A percentile compares a stretch with the other conserved stretches of the same genome.
phyloP scores from a whole-genome alignment of 768 basidiomycete genomes.

The Xerocomellus dryophilus region DNA sequence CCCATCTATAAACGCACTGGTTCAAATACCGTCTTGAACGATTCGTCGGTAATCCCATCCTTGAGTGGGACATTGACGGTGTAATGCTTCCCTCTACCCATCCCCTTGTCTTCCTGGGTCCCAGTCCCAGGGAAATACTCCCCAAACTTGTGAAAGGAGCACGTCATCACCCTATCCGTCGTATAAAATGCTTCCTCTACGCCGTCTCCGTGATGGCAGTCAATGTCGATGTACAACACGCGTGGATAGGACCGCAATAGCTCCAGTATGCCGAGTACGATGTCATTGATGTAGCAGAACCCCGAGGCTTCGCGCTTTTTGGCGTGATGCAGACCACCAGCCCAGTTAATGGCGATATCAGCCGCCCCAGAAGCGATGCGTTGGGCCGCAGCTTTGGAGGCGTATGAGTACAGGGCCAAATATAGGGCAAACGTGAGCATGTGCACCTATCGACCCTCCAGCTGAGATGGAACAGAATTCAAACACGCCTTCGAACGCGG shows the following conservation, averaged over 20 bases:
- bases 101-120: slow-evolving; percentile 80
- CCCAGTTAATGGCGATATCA: slow-evolving; percentile 92
- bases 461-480: slow-evolving; percentile 98
- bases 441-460: slow-evolving; percentile 86
- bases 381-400: slow-evolving; percentile 66
- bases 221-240: slow-evolving; percentile 96
- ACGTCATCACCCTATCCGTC: slow-evolving; percentile 95
- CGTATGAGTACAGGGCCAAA: not conserved
- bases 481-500: slow-evolving; percentile 92
- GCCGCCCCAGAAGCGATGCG: slow-evolving; percentile 75
- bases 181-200: slow-evolving; percentile 99
- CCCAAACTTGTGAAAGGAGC: slow-evolving; percentile 95
- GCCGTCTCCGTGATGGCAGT: slow-evolving; percentile 97
- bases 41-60: slow-evolving; percentile 91
- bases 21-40: slow-evolving; percentile 85
- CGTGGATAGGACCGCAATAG: slow-evolving; percentile 81
- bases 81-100: slow-evolving; percentile 82
- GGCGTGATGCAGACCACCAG: slow-evolving; percentile 98
- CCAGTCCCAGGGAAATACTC: slow-evolving; percentile 77
- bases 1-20: slow-evolving; percentile 54
- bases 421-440: not conserved
- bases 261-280: slow-evolving; percentile 91
- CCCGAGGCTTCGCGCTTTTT: slow-evolving; percentile 98
- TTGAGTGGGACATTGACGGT: slow-evolving; percentile 90
- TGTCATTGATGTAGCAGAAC: slow-evolving; percentile 99